phyloP scores from a whole-genome alignment of 2,329 filamentous ascomycete genomes.

The Davidsoniella virescens region DNA sequence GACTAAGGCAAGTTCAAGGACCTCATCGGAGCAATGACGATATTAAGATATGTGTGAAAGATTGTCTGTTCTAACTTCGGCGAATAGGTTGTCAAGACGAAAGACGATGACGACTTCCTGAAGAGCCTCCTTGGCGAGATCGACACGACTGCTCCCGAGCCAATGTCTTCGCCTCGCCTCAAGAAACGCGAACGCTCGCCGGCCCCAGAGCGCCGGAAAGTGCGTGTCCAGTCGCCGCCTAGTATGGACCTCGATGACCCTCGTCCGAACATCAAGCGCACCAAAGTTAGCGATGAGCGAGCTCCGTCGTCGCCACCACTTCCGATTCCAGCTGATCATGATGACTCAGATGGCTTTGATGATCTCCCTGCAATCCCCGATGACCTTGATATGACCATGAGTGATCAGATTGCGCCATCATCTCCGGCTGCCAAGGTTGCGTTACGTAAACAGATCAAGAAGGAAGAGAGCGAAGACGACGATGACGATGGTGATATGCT shows the following conservation, averaged over 20 bases:
- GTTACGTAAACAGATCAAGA: conserved; percentile 45
- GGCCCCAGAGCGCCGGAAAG: conserved; percentile 57
- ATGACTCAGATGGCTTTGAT: conserved; percentile 40
- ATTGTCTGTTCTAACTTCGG: conserved; percentile 7
- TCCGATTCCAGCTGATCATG: conserved; percentile 27
- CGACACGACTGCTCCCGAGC: conserved; percentile 50
- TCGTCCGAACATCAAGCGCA: conserved; percentile 38
- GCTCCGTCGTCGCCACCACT: conserved; percentile 29
- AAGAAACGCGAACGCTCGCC: conserved; percentile 48
- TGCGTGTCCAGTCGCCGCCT: conserved; percentile 64
- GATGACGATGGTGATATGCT: conserved; percentile 56
- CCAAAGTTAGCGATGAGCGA: conserved; percentile 30
- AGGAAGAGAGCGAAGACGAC: conserved; percentile 51
- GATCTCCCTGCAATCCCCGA: conserved; percentile 45
- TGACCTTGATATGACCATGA: conserved; percentile 55
- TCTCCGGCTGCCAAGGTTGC: conserved; percentile 71
- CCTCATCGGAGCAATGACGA: not conserved
- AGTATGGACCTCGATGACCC: conserved; percentile 29
- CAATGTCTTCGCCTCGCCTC: conserved; percentile 31
- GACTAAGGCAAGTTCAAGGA: conserved; percentile 47
- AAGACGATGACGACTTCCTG: conserved; percentile 81
- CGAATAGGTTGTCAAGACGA: conserved; percentile 53
- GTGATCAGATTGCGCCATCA: conserved; percentile 57
- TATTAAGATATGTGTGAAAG: conserved; percentile 13
- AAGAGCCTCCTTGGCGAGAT: conserved; percentile 73